Base-by-base conservation (phyloP, 2,329 filamentous ascomycete genomes). In the Leptodontidium sp. region DNA sequence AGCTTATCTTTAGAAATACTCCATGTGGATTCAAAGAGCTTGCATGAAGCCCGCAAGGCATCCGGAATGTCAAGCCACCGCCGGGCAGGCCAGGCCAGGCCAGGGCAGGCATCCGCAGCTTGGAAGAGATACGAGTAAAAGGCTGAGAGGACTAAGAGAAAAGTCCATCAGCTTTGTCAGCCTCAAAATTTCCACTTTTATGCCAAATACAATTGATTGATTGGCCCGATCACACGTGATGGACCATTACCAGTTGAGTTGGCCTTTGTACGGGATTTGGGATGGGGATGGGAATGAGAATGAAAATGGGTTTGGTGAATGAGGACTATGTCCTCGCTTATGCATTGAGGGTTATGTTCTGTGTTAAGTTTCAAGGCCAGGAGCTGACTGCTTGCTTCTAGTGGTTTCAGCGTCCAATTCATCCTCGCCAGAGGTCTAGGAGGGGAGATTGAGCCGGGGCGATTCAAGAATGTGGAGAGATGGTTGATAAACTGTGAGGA, bases 211-310 rank as follows among this genome's bases (percentile, higher is more conserved):
- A 21, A 21, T 21, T 21, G 21, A 21, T 21, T 21, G 21, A 21
- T 21, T 21, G 21, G 21, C 21, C 21, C 21, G 21, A 21, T 21
- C 21, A 21, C 21, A 21, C 21, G 21, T 21, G 21, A 21, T 21
- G 21, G 21, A 21, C 21, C 21, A 21, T 21, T 21, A 21, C 21
- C 21, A 21, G 21, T 21, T 21, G 21, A 21, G 21, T 21, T 21
- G 21, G 21, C 21, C 21, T 79, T 84, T 1, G 75, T 79, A 24
- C 83, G 81, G 47, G 81, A 84, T 68, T 70, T 85, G 45, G 78
- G 82, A 55, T 84, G 80, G 78, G 21, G 21, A 21, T 4, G 61
- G 61, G 26, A 32, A 53, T 26, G 55, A n/a, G 17, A 4, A 24
- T 32, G 12, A 24, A 29, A 4, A 38, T 49, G 40, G 21, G 14